Conservation (phyloP, 1,284 basidiomycete species). For the Tilletiaria anomala region DNA sequence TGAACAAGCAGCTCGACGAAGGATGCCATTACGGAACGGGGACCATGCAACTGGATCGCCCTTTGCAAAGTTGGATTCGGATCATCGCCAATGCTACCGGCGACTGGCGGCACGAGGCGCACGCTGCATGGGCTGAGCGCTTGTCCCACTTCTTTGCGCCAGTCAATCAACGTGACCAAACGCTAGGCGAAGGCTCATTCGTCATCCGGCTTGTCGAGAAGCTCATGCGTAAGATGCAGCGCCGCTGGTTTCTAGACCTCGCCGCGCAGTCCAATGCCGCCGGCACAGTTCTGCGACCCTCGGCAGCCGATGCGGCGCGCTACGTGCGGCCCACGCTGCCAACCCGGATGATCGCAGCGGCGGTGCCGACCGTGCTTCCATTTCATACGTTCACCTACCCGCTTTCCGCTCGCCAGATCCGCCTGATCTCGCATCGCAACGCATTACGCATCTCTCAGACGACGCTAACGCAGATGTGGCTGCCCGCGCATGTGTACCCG, state of each 20-base stretch:
- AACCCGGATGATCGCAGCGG: constrained; percentile 42
- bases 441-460: constrained; percentile 49
- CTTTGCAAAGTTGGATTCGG: constrained; percentile 44
- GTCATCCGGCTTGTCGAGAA: constrained; percentile 49
- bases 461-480: constrained; percentile 46
- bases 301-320: no score
- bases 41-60: constrained; percentile 39
- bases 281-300: no score
- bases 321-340: constrained; percentile 41
- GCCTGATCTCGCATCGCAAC: constrained; percentile 50
- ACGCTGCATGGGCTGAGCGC: constrained; percentile 40
- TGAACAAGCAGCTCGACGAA: constrained; percentile 45
- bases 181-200: constrained; percentile 47
- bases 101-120: constrained; percentile 24
- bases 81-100: constrained; percentile 33
- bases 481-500: constrained; percentile 45
- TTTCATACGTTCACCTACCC: constrained; percentile 53
- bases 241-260: constrained; percentile 46
- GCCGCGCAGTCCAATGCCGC: no score
- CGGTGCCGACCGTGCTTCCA: constrained; percentile 48
- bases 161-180: constrained; percentile 23
- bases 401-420: constrained; percentile 45
- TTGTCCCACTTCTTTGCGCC: constrained; percentile 36
- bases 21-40: constrained; percentile 43
- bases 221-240: constrained; percentile 46